Evolutionary conservation across 306 rosid species (phyloP).

Genomic region (Crataegus laevigata): DNA sequence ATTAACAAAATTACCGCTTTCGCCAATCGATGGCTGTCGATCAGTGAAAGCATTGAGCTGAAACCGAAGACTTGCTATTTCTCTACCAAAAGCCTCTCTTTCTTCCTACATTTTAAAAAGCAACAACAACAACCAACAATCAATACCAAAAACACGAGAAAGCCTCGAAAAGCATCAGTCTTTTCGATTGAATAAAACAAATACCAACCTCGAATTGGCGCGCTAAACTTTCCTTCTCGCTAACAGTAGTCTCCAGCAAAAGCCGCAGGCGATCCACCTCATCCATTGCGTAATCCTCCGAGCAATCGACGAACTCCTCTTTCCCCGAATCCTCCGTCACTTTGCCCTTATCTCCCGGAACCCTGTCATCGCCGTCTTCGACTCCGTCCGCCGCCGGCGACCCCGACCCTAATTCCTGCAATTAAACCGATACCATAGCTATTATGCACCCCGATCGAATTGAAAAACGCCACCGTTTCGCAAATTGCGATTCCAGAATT

Average conservation of each 20-base stretch:
- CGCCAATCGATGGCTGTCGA: conserved; percentile 14
- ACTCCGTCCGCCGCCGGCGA: neutral
- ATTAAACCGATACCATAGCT: neutral
- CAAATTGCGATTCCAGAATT: neutral
- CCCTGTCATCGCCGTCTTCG: conserved; percentile 10
- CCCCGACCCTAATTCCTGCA: neutral
- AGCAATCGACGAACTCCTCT: conserved; percentile 90
- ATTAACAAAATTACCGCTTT: conserved; percentile 6
- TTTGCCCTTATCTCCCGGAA: conserved; percentile 30
- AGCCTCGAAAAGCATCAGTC: neutral
- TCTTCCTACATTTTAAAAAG: conserved; percentile 42
- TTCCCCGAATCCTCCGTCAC: conserved; percentile 48
- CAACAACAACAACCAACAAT: neutral
- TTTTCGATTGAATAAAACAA: neutral
- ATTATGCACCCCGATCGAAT: neutral
- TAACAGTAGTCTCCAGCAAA: conserved; percentile 23
- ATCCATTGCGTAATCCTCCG: conserved; percentile 50
- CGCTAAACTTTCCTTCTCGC: conserved; percentile 36
- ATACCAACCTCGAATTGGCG: conserved; percentile 35
- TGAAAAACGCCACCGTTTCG: neutral
- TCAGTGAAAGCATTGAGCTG: conserved; percentile 49
- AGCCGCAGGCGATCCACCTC: conserved; percentile 35
- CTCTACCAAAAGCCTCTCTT: conserved; percentile 38
- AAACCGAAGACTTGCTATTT: conserved; percentile 36
- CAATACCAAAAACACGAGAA: neutral